Conservation (phyloP, 202 grass and related monocot species). For the Musa balbisiana region DNA sequence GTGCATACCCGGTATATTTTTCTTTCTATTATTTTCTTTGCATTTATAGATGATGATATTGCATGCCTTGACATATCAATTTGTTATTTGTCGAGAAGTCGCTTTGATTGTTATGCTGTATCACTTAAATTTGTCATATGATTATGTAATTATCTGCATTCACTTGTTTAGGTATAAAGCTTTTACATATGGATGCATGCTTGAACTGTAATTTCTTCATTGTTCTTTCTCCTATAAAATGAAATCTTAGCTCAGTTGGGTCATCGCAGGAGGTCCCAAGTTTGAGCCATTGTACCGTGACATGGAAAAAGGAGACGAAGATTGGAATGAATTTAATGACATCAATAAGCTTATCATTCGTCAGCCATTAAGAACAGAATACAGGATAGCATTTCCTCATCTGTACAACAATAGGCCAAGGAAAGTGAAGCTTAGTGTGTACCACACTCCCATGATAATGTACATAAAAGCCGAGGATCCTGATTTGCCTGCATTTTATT, state of each 20-base stretch:
- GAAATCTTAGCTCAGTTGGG: neutral
- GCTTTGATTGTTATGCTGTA: neutral
- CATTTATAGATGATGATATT: neutral
- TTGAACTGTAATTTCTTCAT: neutral
- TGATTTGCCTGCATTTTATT: conserved; percentile 97
- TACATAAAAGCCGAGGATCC: conserved; percentile 99
- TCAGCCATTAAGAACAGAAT: conserved; percentile 89
- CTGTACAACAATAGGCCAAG: conserved; percentile 97
- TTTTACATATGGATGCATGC: neutral
- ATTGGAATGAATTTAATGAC: conserved; percentile 99
- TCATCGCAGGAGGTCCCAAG: conserved; percentile 66
- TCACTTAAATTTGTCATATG: neutral
- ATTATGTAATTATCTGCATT: no score
- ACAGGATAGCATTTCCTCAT: conserved; percentile 96
- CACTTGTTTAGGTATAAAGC: neutral
- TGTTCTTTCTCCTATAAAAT: neutral
- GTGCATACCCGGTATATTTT: conserved; percentile 86
- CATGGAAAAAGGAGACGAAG: conserved; percentile 99
- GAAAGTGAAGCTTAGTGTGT: conserved; percentile 86
- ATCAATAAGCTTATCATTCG: conserved; percentile 99
- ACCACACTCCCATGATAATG: conserved; percentile 99
- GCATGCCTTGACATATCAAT: neutral
- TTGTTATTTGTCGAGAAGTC: no score
- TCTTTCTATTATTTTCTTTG: neutral
- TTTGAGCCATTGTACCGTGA: conserved; percentile 97